These are phyloP conservation scores for Terana coerulea DNA, from an alignment of 768 basidiomycete species.

Conservation along the genomic window DNA sequence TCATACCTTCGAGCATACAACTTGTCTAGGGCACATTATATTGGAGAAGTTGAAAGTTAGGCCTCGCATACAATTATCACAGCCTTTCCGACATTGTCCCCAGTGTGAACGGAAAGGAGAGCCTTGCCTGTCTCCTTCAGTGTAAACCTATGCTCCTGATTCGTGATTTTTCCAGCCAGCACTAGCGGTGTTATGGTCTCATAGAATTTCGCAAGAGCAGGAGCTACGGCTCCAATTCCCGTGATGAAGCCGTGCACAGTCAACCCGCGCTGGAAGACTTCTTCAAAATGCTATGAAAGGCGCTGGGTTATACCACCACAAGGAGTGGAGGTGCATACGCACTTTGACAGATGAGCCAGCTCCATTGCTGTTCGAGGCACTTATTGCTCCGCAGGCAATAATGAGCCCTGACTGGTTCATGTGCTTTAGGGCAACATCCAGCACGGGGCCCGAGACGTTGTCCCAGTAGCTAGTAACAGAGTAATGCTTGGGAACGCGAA, in stretches of 20 bases:
- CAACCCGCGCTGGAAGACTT: conserved; percentile 13
- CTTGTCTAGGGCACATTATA: too few species aligned
- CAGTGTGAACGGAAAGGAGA: conserved; percentile 3
- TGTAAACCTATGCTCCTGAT: conserved; percentile 5
- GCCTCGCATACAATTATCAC: conserved; percentile 7
- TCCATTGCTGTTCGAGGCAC: conserved; percentile 8
- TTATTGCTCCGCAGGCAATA: conserved; percentile 12
- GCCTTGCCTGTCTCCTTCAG: conserved; percentile 11
- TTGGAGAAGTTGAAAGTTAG: too few species aligned
- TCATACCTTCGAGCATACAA: too few species aligned
- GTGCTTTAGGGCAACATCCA: conserved; percentile 9
- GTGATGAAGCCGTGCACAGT: conserved; percentile 9
- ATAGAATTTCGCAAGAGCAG: conserved; percentile 8
- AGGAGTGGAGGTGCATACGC: neutral
- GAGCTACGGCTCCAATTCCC: conserved; percentile 6
- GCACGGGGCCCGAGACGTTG: conserved; percentile 5
- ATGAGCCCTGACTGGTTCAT: conserved; percentile 5
- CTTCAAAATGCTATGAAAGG: conserved; percentile 8
- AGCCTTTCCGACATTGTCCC: conserved; percentile 7
- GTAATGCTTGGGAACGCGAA: neutral
- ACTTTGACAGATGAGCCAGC: conserved; percentile 9
- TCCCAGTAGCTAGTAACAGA: conserved; percentile 8
- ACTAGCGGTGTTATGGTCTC: conserved; percentile 7
- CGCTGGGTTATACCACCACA: too few species aligned
- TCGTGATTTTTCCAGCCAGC: conserved; percentile 11